Base-by-base conservation (phyloP, 345 rosid species). In the Eucalyptus camaldulensis region DNA sequence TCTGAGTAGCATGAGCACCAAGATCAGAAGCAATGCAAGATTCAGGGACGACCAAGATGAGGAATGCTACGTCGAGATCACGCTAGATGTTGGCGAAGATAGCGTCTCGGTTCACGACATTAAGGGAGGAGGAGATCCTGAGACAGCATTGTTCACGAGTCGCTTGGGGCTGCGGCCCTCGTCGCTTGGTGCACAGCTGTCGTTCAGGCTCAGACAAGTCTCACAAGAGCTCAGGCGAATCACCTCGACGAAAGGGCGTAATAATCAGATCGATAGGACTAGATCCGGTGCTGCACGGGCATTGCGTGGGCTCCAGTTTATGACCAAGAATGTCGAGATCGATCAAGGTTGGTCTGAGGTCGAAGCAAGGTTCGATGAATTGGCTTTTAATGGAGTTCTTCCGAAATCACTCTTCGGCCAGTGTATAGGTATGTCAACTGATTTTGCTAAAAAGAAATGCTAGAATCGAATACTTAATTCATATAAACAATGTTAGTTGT, bases 251-350 rank as follows among this genome's bases (percentile, higher is more conserved):
- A 91, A 91, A 43, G 37, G 90, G 31, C 3, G 9, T 54, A 45
- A 40, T 58, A 9, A 69, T 37, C 91, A 90, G 91, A 8, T 90
- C 33, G 98, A 97, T 25, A 83, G 97, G 87, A 92, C 87, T 90
- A 93, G 92, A 91, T 96, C 97, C 2, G 97, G 97, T 21, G 96
- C 97, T 44, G 92, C 95, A 40, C 95, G 94, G 86, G 98, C 99
- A 33, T 89, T 97, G 33, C 87, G 90, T 87, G 97, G 98, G 24
- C 93, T 97, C 6, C 88, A 94, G 90, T 97, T 97, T 80, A 96
- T 97, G 51, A 86, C 95, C 87, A 91, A 86, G 85, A 93, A 88
- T 47, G 94, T 88, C 5, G 96, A 92, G 86, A 91, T 88, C 15
- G 86, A 40, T 17, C 88, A 85, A 19, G 97, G 94, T 27, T 97